Percentiles rank a stretch among this genome's conserved stretches.
Evolutionary conservation across 176 grass and related monocot species (phyloP).

Genomic region (Tuctoria greenei): DNA sequence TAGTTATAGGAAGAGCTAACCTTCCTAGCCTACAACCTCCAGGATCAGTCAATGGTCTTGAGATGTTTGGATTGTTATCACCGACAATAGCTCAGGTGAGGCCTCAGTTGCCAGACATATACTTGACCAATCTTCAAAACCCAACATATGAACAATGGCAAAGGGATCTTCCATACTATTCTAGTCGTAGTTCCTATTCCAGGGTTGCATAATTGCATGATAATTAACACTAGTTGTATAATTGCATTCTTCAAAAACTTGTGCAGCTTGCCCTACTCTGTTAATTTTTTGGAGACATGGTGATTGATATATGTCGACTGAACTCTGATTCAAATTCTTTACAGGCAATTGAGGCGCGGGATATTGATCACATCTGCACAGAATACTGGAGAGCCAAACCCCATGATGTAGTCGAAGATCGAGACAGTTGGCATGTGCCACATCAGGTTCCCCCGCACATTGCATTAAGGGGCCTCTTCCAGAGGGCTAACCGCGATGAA

Average conservation of each 20-base stretch:
- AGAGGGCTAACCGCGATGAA: conserved; percentile 61
- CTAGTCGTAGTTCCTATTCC: neutral
- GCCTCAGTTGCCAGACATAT: neutral
- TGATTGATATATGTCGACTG: neutral
- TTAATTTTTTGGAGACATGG: conserved; percentile 10
- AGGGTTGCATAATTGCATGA: conserved; percentile 11
- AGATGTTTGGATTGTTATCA: conserved; percentile 79
- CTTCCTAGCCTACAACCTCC: conserved; percentile 60
- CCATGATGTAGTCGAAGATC: conserved; percentile 4
- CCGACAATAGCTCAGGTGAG: conserved; percentile 54
- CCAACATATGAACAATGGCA: neutral
- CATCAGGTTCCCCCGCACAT: conserved; percentile 1
- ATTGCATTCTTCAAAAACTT: neutral
- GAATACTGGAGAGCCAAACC: conserved; percentile 73
- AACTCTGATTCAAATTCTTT: conserved; percentile 19
- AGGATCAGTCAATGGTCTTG: conserved; percentile 74
- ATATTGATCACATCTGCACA: conserved; percentile 49
- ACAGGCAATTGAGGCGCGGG: conserved; percentile 59
- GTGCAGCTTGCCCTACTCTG: neutral
- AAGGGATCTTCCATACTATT: neutral
- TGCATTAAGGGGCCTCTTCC: conserved; percentile 58
- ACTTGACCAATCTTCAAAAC: neutral
- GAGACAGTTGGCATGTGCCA: conserved; percentile 2
- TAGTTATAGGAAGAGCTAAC: conserved; percentile 50
- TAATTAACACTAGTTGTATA: neutral